These are phyloP conservation scores for Anisodus acutangulus DNA, from an alignment of 257 asterid genomes.

Conservation along the genomic window DNA sequence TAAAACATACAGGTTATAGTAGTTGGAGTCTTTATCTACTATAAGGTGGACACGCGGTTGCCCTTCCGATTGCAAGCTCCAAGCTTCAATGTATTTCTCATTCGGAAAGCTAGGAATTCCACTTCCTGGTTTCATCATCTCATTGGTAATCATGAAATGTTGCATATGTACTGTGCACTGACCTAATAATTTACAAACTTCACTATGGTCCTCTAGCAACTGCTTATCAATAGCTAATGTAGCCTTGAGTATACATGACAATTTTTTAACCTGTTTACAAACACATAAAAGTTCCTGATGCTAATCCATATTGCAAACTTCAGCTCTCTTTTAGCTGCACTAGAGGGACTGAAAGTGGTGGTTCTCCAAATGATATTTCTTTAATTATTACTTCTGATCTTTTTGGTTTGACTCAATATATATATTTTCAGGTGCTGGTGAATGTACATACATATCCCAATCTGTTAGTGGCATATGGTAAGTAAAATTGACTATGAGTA, in stretches of 20 bases:
- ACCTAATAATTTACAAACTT: constrained; percentile 18
- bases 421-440: constrained; percentile 71
- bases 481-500: constrained; percentile 13
- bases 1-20: too few species aligned
- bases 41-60: too few species aligned
- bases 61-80: too few species aligned
- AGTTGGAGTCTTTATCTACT: too few species aligned
- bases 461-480: constrained; percentile 92
- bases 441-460: constrained; percentile 74
- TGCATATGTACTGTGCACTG: constrained; percentile 2
- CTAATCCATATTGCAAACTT: neutral
- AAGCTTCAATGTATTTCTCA: too few species aligned
- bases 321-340: constrained; percentile 21
- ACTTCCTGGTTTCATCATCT: neutral
- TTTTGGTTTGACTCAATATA: neutral
- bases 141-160: neutral
- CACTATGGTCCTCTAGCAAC: neutral
- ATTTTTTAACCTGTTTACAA: neutral
- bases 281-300: neutral
- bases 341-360: neutral
- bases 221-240: neutral
- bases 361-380: neutral
- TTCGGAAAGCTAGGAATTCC: constrained; percentile 20
- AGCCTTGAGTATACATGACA: neutral
- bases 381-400: neutral